Conservation (phyloP, 345 rosid species). For the Heritiera littoralis region DNA sequence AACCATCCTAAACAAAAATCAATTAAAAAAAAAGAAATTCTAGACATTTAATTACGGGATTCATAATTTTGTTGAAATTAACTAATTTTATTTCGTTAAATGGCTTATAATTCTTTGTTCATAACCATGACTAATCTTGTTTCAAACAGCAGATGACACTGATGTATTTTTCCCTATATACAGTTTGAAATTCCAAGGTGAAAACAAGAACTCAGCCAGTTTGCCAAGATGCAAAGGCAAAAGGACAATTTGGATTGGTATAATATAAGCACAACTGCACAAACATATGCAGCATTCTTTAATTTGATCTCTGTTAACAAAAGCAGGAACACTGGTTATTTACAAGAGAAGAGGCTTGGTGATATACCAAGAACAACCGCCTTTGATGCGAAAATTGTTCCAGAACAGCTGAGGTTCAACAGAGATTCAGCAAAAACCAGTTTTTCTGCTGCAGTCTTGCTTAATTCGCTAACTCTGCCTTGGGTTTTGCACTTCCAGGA, state of each 20-base stretch:
- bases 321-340: slow-evolving; percentile 16
- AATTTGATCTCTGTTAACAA: slow-evolving; percentile 29
- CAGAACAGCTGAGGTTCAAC: background rate
- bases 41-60: no score
- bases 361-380: background rate
- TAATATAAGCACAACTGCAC: background rate
- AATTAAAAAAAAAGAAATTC: no score
- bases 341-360: background rate
- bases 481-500: no score
- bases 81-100: background rate
- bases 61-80: slow-evolving; percentile 8
- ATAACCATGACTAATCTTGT: background rate
- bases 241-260: background rate
- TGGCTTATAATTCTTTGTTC: background rate
- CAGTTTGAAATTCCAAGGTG: background rate
- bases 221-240: background rate
- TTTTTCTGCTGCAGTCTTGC: no score
- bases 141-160: background rate
- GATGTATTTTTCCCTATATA: background rate
- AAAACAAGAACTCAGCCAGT: background rate
- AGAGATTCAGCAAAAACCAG: no score
- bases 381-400: background rate
- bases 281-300: slow-evolving; percentile 18
- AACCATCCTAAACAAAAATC: no score
- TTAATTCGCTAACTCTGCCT: no score